Base-by-base conservation (phyloP, 2,329 filamentous ascomycete species). In the Helicocarpus griseus region DNA sequence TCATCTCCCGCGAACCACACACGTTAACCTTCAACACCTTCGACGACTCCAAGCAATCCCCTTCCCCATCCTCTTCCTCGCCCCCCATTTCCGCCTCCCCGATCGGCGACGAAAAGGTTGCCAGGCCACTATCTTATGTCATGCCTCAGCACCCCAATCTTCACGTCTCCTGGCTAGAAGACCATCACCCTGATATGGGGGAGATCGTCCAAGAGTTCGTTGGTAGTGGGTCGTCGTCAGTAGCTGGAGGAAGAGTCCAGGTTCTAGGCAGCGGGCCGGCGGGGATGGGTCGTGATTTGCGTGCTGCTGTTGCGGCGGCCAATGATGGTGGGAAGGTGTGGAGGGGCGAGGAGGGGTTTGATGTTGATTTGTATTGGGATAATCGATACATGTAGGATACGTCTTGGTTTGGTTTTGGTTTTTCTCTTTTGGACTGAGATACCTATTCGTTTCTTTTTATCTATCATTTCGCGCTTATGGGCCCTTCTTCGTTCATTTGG, bases 241-340 rank as follows among this genome's bases (percentile, higher is more conserved):
- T 76, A 0, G 63, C 61, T 2, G 54, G 50, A 0, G 80, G 79
- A 0, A 65, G 75, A 11, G 81, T 78, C 0, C 69, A 72, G 0
- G 78, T 85, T 0, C 75, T 81, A 60, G 80, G 76, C 0, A 84
- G 80, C 57, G 81, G 82, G 0, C 82, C 82, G 1, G 72, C 73
- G 0, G 70, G 73, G 1, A 81, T 85, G 77, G 75, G 82, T 5
- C 72, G 70, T n/a, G 79, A 81, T 50, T 58, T 85, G 52, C 69
- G 81, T 24, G 64, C 55, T 4, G 74, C 74, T 1, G 78, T 84
- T 4, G 79, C 80, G 1, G 59, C 58, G 6, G 73, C 71, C 38
- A 84, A 83, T 62, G 72, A 72, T 6, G 76, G 73, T 0, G 57
- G 60, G 0, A 75, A 69, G 56, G 79, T 83, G 8, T 83, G 79